A percentile compares a stretch with the other conserved stretches of the same genome.
These are phyloP conservation scores for Colletotrichum karsti DNA, from an alignment of 2,329 filamentous ascomycete species.

Conservation along the genomic window DNA sequence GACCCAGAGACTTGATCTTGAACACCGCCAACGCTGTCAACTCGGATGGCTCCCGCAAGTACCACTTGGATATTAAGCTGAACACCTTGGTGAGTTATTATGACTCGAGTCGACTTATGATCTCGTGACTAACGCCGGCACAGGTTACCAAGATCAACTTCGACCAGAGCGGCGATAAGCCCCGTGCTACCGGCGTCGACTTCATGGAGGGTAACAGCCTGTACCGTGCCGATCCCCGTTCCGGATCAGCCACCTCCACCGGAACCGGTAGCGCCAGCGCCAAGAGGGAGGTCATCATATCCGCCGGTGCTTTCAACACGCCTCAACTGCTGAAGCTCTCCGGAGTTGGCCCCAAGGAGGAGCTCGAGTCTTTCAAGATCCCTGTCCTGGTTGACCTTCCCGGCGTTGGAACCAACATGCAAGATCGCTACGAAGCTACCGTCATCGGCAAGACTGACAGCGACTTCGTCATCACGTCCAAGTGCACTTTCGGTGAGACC, in stretches of 20 bases:
- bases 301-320: conserved; percentile 58
- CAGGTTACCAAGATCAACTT: conserved; percentile 47
- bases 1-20: conserved; percentile 11
- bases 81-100: neutral
- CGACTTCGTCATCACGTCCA: conserved; percentile 37
- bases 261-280: conserved; percentile 21
- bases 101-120: conserved; percentile 5
- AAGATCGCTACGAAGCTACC: conserved; percentile 50
- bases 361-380: conserved; percentile 53
- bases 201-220: conserved; percentile 45
- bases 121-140: too few species aligned
- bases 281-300: conserved; percentile 56
- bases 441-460: conserved; percentile 31
- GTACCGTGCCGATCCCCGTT: conserved; percentile 53
- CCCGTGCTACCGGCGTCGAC: conserved; percentile 42
- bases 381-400: conserved; percentile 52
- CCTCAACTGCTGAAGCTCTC: conserved; percentile 61
- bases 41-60: conserved; percentile 31
- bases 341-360: conserved; percentile 53
- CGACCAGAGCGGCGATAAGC: conserved; percentile 36
- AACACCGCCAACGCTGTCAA: conserved; percentile 17
- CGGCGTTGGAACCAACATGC: conserved; percentile 60
- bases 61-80: conserved; percentile 37
- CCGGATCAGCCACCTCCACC: conserved; percentile 30
- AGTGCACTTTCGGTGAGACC: conserved; percentile 41